Base-by-base conservation (phyloP, 768 basidiomycete species). In the Dacryopinax spathularia region DNA sequence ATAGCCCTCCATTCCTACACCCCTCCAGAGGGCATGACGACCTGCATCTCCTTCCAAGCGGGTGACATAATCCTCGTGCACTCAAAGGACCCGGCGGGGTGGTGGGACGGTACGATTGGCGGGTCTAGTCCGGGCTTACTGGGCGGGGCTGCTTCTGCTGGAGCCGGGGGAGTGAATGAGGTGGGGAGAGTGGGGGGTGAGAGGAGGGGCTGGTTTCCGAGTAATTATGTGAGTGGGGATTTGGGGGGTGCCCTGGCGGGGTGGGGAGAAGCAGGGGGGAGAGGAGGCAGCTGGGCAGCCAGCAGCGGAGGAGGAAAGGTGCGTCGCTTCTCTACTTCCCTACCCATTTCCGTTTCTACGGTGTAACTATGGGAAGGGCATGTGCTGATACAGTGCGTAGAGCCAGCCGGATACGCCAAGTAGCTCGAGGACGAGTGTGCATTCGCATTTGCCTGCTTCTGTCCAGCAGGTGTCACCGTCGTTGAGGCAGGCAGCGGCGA, bases 91-190 rank as follows among this genome's bases (percentile, higher is more conserved):
- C 65, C 79, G 2, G 89, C 86, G 68, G 96, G 96, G 0, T 98
- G 96, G 96, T 98, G 95, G 95, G 94, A 99, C 71, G 96, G 96
- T 10, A 92, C 98, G 74, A 73, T 95, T 18, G 88, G 91, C 34
- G 88, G 85, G 1, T 77, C 43, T 61, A 34, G 62, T 59, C 25
- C 15, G 41, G 34, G 33, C 13, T n/a, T n/a, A n/a, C n/a, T n/a
- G n/a, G n/a, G n/a, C n/a, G n/a, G n/a, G n/a, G n/a, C n/a, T n/a
- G n/a, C n/a, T n/a, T n/a, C n/a, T n/a, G n/a, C n/a, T n/a, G n/a
- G 66, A 60, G 18, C 61, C 25, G 41, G 67, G 62, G 18, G 67
- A 64, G 18, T 20, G 33, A 10, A 63, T 60, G 35, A 63, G 65
- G 16, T 65, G 63, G 34, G 71, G n/a, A 18, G 29, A 7, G 10